Evolutionary conservation across 2,329 filamentous ascomycete genomes (phyloP), one percentile per base, ranked within the genome.

Genomic region (Lojkania enalia): DNA sequence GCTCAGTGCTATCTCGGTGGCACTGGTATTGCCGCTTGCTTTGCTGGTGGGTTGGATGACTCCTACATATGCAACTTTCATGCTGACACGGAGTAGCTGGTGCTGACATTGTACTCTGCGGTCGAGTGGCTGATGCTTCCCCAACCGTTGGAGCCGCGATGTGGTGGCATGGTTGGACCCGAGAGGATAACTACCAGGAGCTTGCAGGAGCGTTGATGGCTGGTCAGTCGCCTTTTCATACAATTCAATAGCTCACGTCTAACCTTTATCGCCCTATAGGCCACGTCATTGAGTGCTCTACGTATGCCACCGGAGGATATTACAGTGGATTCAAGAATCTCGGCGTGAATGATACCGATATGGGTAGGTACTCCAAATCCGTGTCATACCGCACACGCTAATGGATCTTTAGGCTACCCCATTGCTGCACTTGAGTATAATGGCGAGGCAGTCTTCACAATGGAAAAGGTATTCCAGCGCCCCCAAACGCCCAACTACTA

Each of bases 231-330:
- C 30, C 16, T 33, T n/a, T n/a, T n/a, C n/a, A n/a, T n/a, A n/a
- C 7, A 27, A 27, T 7, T 7, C n/a, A 7, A 27, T 27, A 27
- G 16, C 62, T 82, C 2, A 77, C 79, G 0, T 74, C 75, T 0
- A 64, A 75, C 0, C 58, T 81, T 0, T 27, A n/a, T 7, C 14
- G 16, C 16, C 54, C 81, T 1, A 76, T 77, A 0, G 78, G 76
- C 1, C 77, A 81, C 57, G 57, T 81, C 5, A 79, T 81, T 32
- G 79, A 81, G 54, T 81, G 78, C 52, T 73, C 71, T 0, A 68
- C 74, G 0, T 81, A 81, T 39, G 74, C 73, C 9, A 75, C 74
- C 0, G 78, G 77, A 0, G 75, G 62, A 0, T 79, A 81, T 51
- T 81, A 77, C 46, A 67, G 75, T 0, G 78, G 76, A 2, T 70